phyloP scores from a whole-genome alignment of 2,329 filamentous ascomycete species.

The Arthrocladium fulminans region DNA sequence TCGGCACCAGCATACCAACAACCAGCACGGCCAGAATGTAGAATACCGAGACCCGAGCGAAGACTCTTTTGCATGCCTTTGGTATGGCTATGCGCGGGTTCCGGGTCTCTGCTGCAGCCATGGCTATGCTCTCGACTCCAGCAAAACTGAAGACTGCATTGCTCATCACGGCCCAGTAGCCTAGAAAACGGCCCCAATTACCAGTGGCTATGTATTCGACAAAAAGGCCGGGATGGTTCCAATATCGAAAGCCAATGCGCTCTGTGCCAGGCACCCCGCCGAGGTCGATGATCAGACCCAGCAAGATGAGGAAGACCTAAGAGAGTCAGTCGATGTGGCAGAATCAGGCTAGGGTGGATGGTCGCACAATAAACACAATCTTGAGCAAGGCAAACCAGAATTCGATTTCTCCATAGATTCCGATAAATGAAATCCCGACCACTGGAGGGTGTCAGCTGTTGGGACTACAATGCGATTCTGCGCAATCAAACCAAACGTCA shows the following conservation, averaged over 20 bases:
- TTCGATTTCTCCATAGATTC: conserved; percentile 44
- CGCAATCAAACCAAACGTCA: conserved; percentile 23
- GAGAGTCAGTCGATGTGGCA: background rate
- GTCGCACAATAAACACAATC: conserved; percentile 50
- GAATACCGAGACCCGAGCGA: conserved; percentile 32
- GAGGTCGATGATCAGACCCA: conserved; percentile 51
- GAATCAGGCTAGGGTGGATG: background rate
- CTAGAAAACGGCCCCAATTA: conserved; percentile 53
- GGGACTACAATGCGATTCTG: background rate
- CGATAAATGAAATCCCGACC: conserved; percentile 30
- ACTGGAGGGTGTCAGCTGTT: conserved; percentile 2
- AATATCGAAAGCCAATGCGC: conserved; percentile 59
- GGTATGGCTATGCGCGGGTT: conserved; percentile 34
- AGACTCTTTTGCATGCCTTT: conserved; percentile 34
- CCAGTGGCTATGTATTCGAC: conserved; percentile 55
- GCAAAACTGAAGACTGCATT: conserved; percentile 35
- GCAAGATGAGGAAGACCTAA: conserved; percentile 40
- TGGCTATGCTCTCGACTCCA: conserved; percentile 34
- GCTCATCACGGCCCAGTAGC: conserved; percentile 42
- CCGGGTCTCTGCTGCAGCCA: conserved; percentile 34
- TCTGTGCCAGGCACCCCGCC: conserved; percentile 52
- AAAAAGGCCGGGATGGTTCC: conserved; percentile 59
- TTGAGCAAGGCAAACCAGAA: conserved; percentile 48
- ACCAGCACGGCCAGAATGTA: conserved; percentile 31
- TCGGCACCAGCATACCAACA: conserved; percentile 32